Conservation (phyloP, 768 basidiomycete genomes). For the Gautieria morchelliformis region DNA sequence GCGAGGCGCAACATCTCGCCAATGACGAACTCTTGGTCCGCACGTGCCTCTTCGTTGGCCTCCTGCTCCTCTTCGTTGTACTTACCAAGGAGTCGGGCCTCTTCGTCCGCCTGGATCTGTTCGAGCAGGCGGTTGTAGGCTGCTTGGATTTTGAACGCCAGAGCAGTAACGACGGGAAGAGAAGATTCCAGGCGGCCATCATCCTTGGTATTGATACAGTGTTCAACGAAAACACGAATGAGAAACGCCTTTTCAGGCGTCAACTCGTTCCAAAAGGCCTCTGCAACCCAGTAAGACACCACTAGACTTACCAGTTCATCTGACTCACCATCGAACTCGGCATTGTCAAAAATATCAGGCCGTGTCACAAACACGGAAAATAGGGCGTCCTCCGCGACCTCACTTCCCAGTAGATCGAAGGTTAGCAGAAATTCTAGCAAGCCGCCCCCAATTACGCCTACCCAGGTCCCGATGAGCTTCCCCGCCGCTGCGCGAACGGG, state of each 20-base stretch:
- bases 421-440: constrained; percentile 41
- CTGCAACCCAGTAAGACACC: constrained; percentile 28
- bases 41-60: constrained; percentile 36
- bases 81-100: constrained; percentile 22
- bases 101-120: constrained; percentile 26
- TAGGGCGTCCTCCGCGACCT: constrained; percentile 66
- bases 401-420: constrained; percentile 45
- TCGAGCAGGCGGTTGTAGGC: constrained; percentile 59
- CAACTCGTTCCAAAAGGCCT: constrained; percentile 58
- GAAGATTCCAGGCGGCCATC: constrained; percentile 52
- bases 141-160: constrained; percentile 68
- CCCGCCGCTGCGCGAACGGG: constrained; percentile 64
- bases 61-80: constrained; percentile 32
- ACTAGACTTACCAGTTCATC: background rate
- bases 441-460: constrained; percentile 43
- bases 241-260: constrained; percentile 75
- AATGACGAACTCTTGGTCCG: constrained; percentile 58
- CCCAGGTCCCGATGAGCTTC: constrained; percentile 66
- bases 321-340: constrained; percentile 60
- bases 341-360: constrained; percentile 52
- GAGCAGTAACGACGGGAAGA: constrained; percentile 75
- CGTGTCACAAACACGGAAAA: constrained; percentile 59
- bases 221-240: constrained; percentile 72
- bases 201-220: constrained; percentile 55
- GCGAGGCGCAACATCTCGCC: constrained; percentile 74